Base-by-base conservation (phyloP, 2,329 filamentous ascomycete genomes). In the Fusarium avenaceum region DNA sequence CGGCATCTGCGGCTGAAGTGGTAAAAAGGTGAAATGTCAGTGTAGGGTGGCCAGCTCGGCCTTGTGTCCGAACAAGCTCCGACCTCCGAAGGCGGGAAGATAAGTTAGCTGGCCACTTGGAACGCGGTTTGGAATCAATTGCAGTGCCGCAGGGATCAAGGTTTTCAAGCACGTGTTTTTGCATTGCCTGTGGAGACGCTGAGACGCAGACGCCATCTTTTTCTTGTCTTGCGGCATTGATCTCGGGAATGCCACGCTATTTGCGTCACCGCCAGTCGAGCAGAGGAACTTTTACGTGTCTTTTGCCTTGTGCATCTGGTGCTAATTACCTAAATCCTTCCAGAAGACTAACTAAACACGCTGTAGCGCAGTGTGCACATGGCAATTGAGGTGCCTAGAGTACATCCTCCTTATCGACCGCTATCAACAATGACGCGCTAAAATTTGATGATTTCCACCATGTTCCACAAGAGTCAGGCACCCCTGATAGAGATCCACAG, bases 361-460 rank as follows among this genome's bases (percentile, higher is more conserved):
- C 15, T 17, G 7, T n/a, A 8, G 15, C 33, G 17, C 15, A 35
- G 17, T 35, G 17, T n/a, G 33, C 33, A 35, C 33, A 35, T 35
- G 33, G 35, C 35, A 33, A 15, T 33, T 15, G 30, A 33, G 22
- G 22, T 22, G 22, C 5, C 22, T 22, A 22, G 22, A 33, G 28
- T 33, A 14, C 30, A 15, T 15, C 8, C 35, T n/a, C 10, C 35
- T 38, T 38, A n/a, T 38, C 35, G 8, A 19, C 35, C 6, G 6
- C n/a, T 17, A 69, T 67, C 63, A 69, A 53, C 65, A 54, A 54
- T 46, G 51, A 67, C 48, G 32, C 65, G 62, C 66, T 69, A 69
- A 57, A 64, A 62, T 66, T 60, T 45, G 48, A 50, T 52, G 64
- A 56, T 69, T 63, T 69, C 66, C 44, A 69, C 57, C 20, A 52